Conservation (phyloP, 345 rosid genomes). For the Atalantia buxifolia region DNA sequence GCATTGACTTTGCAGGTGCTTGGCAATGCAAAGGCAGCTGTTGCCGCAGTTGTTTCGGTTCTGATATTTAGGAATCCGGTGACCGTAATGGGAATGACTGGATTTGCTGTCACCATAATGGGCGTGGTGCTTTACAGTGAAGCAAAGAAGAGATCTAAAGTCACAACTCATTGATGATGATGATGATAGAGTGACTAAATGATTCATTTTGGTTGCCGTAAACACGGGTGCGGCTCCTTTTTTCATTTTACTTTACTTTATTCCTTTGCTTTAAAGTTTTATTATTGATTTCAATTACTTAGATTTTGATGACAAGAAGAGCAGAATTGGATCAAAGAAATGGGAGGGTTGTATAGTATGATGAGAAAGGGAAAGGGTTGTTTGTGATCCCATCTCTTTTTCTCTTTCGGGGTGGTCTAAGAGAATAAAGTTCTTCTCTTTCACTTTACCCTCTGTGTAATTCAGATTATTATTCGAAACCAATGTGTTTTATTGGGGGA, state of each 20-base stretch:
- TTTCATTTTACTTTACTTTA: slow-evolving; percentile 18
- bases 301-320: slow-evolving; percentile 22
- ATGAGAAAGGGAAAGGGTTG: slow-evolving; percentile 24
- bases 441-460: slow-evolving; percentile 35
- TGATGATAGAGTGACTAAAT: neutral
- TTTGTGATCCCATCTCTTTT: slow-evolving; percentile 19
- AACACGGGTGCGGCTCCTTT: slow-evolving; percentile 38
- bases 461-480: slow-evolving; percentile 15
- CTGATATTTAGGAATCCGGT: slow-evolving; percentile 94
- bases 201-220: slow-evolving; percentile 37
- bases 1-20: slow-evolving; percentile 93
- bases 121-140: slow-evolving; percentile 97
- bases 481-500: slow-evolving; percentile 15
- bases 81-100: slow-evolving; percentile 84
- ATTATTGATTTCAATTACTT: slow-evolving; percentile 2
- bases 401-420: slow-evolving; percentile 23
- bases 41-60: slow-evolving; percentile 93
- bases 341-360: slow-evolving; percentile 45
- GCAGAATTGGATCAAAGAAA: slow-evolving; percentile 27
- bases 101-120: slow-evolving; percentile 86
- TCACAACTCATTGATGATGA: slow-evolving; percentile 38
- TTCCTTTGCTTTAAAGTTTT: slow-evolving; percentile 32
- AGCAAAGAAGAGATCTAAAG: slow-evolving; percentile 99
- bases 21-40: slow-evolving; percentile 99
- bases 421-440: slow-evolving; percentile 42